These are phyloP conservation scores for Aspergillus viridinutans DNA, from an alignment of 2,329 filamentous ascomycete species.

Conservation along the genomic window DNA sequence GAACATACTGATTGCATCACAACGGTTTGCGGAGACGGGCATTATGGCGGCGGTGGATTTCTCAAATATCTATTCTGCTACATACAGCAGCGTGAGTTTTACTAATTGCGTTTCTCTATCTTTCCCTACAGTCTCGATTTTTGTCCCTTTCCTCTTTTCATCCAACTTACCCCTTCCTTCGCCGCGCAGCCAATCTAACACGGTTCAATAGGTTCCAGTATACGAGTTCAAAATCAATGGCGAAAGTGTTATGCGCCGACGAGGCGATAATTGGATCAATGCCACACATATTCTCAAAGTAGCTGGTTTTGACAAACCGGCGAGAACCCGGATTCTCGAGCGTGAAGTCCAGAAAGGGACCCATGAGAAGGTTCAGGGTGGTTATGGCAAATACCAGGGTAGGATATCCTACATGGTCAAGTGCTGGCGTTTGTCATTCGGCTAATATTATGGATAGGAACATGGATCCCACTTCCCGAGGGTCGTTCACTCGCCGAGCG, in stretches of 20 bases:
- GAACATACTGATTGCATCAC: slow-evolving; percentile 17
- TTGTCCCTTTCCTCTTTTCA: not conserved
- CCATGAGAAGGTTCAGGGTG: slow-evolving; percentile 97
- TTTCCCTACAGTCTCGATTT: not conserved
- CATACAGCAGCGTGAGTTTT: slow-evolving; percentile 57
- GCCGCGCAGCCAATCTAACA: slow-evolving; percentile 3
- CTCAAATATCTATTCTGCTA: slow-evolving; percentile 58
- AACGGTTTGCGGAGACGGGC: slow-evolving; percentile 18
- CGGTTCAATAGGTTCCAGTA: slow-evolving; percentile 69
- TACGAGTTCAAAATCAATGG: slow-evolving; percentile 85
- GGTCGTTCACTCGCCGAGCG: slow-evolving; percentile 78
- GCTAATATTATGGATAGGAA: slow-evolving; percentile 54
- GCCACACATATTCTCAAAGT: slow-evolving; percentile 98
- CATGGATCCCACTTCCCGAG: slow-evolving; percentile 86
- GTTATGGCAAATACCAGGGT: slow-evolving; percentile 98
- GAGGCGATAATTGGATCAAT: slow-evolving; percentile 96
- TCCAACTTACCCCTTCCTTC: not conserved
- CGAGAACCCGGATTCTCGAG: slow-evolving; percentile 89
- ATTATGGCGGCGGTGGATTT: slow-evolving; percentile 34
- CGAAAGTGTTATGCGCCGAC: slow-evolving; percentile 94
- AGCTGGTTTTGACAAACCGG: slow-evolving; percentile 94
- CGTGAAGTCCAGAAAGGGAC: slow-evolving; percentile 93
- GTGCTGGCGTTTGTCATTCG: not conserved
- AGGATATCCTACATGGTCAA: slow-evolving; percentile 10
- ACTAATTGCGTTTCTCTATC: not conserved